Evolutionary conservation across 75 land plant genomes (phyloP), one percentile per base, ranked within the genome.

Genomic region (Picea sitchensis): DNA sequence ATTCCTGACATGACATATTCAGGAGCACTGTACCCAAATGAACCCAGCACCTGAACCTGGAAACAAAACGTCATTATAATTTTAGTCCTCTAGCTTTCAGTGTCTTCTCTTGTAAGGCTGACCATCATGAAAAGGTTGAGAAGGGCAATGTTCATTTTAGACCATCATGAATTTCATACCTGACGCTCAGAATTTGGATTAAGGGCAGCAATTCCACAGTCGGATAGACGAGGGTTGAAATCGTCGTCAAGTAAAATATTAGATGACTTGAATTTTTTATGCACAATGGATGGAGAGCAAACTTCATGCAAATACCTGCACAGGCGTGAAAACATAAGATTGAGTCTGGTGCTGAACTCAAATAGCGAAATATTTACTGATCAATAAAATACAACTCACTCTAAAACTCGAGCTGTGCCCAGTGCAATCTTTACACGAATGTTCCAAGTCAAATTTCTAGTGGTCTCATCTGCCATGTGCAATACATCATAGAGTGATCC

Each of bases 241-340:
- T 97, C 98, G 44, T 80, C 80, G 51, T 97, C 98, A 59, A 97
- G 90, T 76, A 96, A 84, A 58, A 96, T 91, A 62, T 96, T 96
- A 5, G 93, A 84, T 26, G 98, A 96, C 84, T 93, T 97, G 78
- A 97, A 92, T 60, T 93, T 95, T 72, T 86, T 91, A 79, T 97
- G 99, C n/a, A 93, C 82, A 62, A 84, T 60, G 3, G 98, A 61
- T 61, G 98, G 98, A 11, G 93, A 86, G 81, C 92, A 95, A 56
- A 90, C 92, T 69, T 95, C 98, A 80, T 97, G 99, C 65, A 97
- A 82, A 79, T 97, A 97, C 89, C 99, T 97, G 83, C 73, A 80
- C 17, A 77, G 69, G 78, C 32, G 34, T 47, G n/a, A 54, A 30
- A 51, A 74, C 58, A 78, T 15, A 73, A 34, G 32, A 20, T 30